Evolutionary conservation across 805 yeast species (phyloP).

Genomic region (Cyberlindnera amylophila): DNA sequence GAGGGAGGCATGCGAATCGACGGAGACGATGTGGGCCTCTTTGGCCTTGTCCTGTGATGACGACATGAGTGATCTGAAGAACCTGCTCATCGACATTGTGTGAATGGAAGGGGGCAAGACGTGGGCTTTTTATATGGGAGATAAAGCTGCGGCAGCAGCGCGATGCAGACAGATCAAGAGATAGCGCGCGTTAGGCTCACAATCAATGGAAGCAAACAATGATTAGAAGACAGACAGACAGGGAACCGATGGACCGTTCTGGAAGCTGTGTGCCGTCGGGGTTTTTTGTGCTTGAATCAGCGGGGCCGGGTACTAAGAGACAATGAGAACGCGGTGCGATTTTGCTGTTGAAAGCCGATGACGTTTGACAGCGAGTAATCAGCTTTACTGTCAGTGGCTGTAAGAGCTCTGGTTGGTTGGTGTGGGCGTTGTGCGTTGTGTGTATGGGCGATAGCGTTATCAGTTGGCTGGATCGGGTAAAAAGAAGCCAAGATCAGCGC

Average conservation of each 20-base stretch:
- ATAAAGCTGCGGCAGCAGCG: neutral
- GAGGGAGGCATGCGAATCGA: conserved; percentile 3
- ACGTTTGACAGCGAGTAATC: no score
- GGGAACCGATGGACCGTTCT: neutral
- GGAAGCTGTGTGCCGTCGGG: neutral
- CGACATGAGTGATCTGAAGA: conserved; percentile 9
- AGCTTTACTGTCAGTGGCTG: neutral
- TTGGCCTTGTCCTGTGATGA: conserved; percentile 8
- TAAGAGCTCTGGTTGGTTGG: neutral
- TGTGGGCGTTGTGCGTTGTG: neutral
- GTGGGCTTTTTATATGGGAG: neutral
- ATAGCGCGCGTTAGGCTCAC: neutral
- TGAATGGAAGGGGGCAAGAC: neutral
- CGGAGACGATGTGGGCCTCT: conserved; percentile 1
- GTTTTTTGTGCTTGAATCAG: no score
- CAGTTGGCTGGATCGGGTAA: conserved; percentile 1
- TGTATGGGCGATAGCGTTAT: neutral
- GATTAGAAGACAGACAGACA: no score
- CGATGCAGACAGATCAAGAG: neutral
- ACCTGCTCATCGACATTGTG: conserved; percentile 5
- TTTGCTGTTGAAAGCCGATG: no score
- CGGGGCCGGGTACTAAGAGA: no score
- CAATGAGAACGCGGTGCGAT: no score
- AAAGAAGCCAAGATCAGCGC: neutral
- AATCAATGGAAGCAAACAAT: no score